Conservation (phyloP, 2,329 filamentous ascomycete species). For the Cladorrhinum sp. region DNA sequence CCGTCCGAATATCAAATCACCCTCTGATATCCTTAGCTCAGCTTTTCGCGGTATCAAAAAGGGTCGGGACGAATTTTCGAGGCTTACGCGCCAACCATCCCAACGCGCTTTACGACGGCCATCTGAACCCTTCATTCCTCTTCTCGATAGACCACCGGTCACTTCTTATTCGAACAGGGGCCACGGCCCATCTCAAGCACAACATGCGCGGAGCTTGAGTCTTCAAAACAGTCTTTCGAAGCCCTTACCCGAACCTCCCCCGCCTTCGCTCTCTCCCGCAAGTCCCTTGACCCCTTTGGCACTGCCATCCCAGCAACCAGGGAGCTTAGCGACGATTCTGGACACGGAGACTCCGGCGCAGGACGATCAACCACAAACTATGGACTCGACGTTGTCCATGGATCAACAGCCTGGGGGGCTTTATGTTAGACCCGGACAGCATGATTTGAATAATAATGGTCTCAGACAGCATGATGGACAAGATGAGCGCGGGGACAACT, state of each 20-base stretch:
- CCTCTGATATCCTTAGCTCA: conserved; percentile 49
- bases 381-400: conserved; percentile 44
- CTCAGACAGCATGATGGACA: conserved; percentile 45
- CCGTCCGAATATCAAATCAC: conserved; percentile 36
- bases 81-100: conserved; percentile 45
- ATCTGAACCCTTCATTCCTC: conserved; percentile 30
- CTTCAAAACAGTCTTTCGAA: conserved; percentile 57
- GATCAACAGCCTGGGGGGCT: conserved; percentile 27
- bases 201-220: conserved; percentile 55
- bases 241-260: conserved; percentile 53
- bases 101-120: conserved; percentile 36
- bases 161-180: conserved; percentile 28
- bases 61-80: conserved; percentile 42
- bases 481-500: conserved; percentile 47
- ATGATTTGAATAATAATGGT: too few species aligned
- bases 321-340: conserved; percentile 35
- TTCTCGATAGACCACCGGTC: conserved; percentile 26
- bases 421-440: conserved; percentile 24
- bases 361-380: conserved; percentile 45
- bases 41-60: conserved; percentile 53
- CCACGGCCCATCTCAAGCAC: conserved; percentile 26
- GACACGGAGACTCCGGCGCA: conserved; percentile 33
- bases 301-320: conserved; percentile 24
- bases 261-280: conserved; percentile 34
- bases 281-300: conserved; percentile 35